A percentile compares a stretch with the other conserved stretches of the same genome.
These are phyloP conservation scores for Rhododendron vialii DNA, from an alignment of 148 eudicot genomes.

Conservation along the genomic window DNA sequence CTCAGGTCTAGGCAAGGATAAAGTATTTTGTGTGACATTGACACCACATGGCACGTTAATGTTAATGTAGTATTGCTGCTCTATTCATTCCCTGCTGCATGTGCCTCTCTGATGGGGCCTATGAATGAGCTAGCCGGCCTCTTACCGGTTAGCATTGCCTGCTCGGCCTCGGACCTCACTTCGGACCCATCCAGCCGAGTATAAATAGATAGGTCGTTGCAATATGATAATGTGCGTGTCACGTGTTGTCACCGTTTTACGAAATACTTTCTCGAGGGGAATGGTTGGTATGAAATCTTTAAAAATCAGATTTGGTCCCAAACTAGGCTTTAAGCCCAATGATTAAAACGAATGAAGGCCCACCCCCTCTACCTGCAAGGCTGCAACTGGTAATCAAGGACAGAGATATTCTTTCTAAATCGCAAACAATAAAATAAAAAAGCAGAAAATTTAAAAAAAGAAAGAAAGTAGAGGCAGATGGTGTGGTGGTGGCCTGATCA, in stretches of 20 bases:
- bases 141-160: neutral
- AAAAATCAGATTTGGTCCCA: neutral
- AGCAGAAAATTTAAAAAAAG: neutral
- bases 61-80: no score
- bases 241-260: neutral
- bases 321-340: neutral
- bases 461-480: neutral
- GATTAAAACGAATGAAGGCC: neutral
- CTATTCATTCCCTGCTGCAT: no score
- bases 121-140: neutral
- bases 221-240: no score
- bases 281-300: neutral
- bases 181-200: neutral
- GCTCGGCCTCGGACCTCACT: neutral
- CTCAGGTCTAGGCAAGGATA: neutral
- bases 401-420: neutral
- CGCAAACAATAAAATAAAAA: neutral
- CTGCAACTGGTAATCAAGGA: neutral
- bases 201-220: neutral
- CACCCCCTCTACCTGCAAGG: neutral
- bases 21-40: neutral
- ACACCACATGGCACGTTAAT: no score
- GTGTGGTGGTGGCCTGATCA: neutral
- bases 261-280: neutral
- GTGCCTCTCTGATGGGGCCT: neutral